These are phyloP conservation scores for Leavenworthia alabamica DNA, from an alignment of 345 rosid genomes.

Conservation along the genomic window DNA sequence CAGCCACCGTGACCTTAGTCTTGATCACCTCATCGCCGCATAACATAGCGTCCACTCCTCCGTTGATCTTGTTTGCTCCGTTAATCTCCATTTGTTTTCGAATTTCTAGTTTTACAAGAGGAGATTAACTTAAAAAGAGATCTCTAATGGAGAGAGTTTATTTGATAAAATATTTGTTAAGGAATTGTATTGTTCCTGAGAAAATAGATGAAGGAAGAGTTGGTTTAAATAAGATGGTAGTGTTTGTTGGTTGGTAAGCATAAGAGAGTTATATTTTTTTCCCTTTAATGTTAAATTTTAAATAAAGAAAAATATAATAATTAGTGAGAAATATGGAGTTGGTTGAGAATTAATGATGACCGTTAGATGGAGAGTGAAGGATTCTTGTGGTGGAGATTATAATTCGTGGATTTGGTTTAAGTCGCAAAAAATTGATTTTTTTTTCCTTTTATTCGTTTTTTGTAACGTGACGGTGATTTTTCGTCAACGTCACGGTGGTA, in stretches of 20 bases:
- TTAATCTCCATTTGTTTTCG: slow-evolving; percentile 19
- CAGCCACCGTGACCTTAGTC: slow-evolving; percentile 22
- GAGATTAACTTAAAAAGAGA: background rate
- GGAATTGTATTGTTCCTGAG: slow-evolving; percentile 33
- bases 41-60: slow-evolving; percentile 19
- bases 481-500: slow-evolving; percentile 27
- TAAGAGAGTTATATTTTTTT: background rate
- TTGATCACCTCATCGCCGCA: slow-evolving; percentile 25
- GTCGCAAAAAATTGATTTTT: slow-evolving; percentile 8
- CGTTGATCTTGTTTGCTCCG: slow-evolving; percentile 4
- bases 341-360: slow-evolving; percentile 25
- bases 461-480: slow-evolving; percentile 15
- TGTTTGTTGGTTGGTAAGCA: slow-evolving; percentile 33
- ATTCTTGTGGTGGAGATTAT: slow-evolving; percentile 26
- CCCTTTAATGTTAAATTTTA: background rate
- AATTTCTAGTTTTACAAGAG: background rate
- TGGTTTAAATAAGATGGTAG: slow-evolving; percentile 32
- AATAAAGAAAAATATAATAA: background rate
- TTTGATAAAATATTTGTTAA: background rate
- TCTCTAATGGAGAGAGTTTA: slow-evolving; percentile 4
- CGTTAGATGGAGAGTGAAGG: slow-evolving; percentile 22
- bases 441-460: background rate
- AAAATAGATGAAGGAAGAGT: slow-evolving; percentile 15
- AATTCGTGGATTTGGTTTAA: slow-evolving; percentile 29
- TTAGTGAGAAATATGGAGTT: slow-evolving; percentile 19